Evolutionary conservation across 2,329 filamentous ascomycete species (phyloP), one percentile per base, ranked within the genome.

Genomic region (Diaporthe capsici): DNA sequence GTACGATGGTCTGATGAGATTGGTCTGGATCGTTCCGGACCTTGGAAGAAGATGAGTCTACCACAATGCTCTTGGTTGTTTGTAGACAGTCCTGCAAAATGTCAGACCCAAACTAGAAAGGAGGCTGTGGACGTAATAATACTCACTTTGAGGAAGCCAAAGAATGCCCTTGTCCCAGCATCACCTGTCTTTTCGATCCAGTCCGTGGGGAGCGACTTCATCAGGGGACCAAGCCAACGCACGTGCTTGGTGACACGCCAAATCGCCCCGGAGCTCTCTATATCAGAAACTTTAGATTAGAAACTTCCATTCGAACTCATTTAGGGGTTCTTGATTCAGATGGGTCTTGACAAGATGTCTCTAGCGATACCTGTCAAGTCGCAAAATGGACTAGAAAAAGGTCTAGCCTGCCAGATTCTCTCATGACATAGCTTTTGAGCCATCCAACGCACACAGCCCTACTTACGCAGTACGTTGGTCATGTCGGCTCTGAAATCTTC

Each of bases 241-340:
- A 79, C 63, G 34, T 78, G 77, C 57, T 80, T 80, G 49, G 77
- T 78, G 3, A 17, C 60, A 6, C 77, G 73, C 78, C 76, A 79
- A 13, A 78, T 58, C 22, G 60, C 49, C 3, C 78, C 78, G 0
- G 37, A 58, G 17, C 75, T 74, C 25, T 74, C 44, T 47, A 20
- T 44, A 13, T 20, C 4, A 7, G 15, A 44, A 4, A 6, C 2
- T 37, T 37, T 37, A 1, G 2, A 37, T 37, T 37, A 37, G 34
- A 37, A 2, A 37, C 34, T 37, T 37, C 34, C 34, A 7, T 37
- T 37, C 34, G 34, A 37, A 37, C 34, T 44, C 17, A 44, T 15
- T 20, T 15, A 20, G 12, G 17, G 15, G 15, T 2, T 4, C 39
- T 20, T 13, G 2, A 6, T 44, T 20, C 12, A 4, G 1, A 44